Evolutionary conservation across 2,329 filamentous ascomycete species (phyloP), one percentile per base, ranked within the genome.

Genomic region (Helotiales sp.): DNA sequence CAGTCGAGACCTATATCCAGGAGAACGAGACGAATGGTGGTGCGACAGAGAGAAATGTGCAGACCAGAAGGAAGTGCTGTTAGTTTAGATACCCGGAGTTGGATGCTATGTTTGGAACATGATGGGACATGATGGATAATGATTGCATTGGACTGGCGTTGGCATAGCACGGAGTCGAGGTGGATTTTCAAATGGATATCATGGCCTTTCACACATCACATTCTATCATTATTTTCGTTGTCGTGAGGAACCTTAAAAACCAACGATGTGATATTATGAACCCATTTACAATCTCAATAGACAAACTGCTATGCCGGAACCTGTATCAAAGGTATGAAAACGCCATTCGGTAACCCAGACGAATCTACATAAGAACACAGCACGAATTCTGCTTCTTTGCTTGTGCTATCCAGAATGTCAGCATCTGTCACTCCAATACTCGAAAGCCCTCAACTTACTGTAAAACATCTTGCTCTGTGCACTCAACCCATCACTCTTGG

Each of bases 401-500:
- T 80, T 87, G 77, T 73, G 78, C 79, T 82, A 54, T 57, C 13
- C 15, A 8, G 22, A 6, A 12, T 2, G 19, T 58, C 40, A 58
- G 51, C 22, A 44, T 44, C 33, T 13, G 22, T 44, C 19, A 2
- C 27, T 30, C n/a, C 15, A 19, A 44, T 12, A 25, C 24, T 9
- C 19, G 46, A 48, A 55, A 40, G 8, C 9, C 38, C 25, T 15
- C 6, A 22, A 77, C 81, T 68, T 75, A 88, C 88, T 91, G 75
- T 98, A 98, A 75, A 99, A 99, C 89, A 96, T 93, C 83, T 96
- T 98, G 78, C 91, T 96, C 80, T 95, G 90, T 50, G 86, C 84
- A 75, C 91, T 96, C 70, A 99, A 76, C 12, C 88, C 91, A 68
- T 96, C 91, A 70, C 91, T 96, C 85, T 98, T 98, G 63, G 88